Percentiles rank a stretch among this genome's conserved stretches.
Conservation (phyloP, 176 grass and related monocot genomes). For the Carex parvula region DNA sequence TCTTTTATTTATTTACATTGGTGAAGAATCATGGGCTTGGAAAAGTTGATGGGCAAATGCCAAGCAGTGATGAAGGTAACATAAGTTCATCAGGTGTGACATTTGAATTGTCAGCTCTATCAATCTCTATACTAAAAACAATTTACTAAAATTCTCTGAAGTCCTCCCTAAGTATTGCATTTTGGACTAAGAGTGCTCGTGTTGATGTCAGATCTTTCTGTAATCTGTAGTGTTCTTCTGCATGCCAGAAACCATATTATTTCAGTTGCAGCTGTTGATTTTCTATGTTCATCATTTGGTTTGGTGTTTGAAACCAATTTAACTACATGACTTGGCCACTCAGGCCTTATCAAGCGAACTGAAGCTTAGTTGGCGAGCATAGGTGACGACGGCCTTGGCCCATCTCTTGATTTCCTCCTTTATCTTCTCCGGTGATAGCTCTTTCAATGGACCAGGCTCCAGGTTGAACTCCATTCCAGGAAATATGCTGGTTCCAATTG, state of each 20-base stretch:
- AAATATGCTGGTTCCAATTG: background rate
- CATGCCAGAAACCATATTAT: constrained; percentile 1
- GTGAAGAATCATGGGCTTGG: background rate
- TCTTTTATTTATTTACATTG: constrained; percentile 11
- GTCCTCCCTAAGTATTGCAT: background rate
- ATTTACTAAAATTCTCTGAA: background rate
- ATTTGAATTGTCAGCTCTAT: background rate
- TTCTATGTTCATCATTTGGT: background rate
- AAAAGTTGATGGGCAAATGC: background rate
- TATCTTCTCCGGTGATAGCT: constrained; percentile 55
- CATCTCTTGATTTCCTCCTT: constrained; percentile 64
- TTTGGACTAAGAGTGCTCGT: background rate
- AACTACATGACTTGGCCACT: background rate
- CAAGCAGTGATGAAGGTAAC: background rate
- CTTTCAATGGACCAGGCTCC: constrained; percentile 38
- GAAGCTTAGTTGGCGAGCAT: constrained; percentile 71
- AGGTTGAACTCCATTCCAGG: constrained; percentile 24
- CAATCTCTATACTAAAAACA: background rate
- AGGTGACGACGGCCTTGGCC: constrained; percentile 60
- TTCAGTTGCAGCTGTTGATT: background rate
- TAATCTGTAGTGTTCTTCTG: background rate
- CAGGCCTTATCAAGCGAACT: constrained; percentile 22
- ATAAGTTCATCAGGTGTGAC: background rate
- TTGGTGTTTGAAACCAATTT: too few species aligned
- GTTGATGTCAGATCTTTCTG: background rate